Conservation (phyloP, 2,329 filamentous ascomycete species). For the Sphaerostilbella broomeana region DNA sequence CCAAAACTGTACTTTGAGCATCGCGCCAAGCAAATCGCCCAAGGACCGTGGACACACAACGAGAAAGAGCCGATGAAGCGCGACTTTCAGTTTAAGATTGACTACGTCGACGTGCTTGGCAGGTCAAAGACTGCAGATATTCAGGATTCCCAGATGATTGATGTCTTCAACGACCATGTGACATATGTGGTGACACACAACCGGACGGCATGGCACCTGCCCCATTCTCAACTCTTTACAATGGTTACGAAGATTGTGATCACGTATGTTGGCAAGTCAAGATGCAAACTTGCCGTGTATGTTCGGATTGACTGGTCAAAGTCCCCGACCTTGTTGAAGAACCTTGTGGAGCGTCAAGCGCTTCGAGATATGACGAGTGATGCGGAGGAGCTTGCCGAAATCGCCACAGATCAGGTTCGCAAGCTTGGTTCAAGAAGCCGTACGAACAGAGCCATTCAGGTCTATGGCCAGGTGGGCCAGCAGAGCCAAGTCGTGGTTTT, state of each 20-base stretch:
- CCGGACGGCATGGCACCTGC: constrained; percentile 74
- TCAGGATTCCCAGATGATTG: constrained; percentile 79
- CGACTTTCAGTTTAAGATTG: constrained; percentile 74
- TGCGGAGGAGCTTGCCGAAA: constrained; percentile 66
- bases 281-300: constrained; percentile 84
- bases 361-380: constrained; percentile 67
- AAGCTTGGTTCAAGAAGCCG: constrained; percentile 66
- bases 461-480: constrained; percentile 70
- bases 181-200: constrained; percentile 58
- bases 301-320: constrained; percentile 82
- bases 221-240: constrained; percentile 70
- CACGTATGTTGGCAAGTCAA: constrained; percentile 85
- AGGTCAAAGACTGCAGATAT: constrained; percentile 56
- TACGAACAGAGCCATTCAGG: constrained; percentile 70
- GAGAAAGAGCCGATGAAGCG: constrained; percentile 67
- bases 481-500: constrained; percentile 59
- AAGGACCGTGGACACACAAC: constrained; percentile 73
- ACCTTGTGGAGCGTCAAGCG: constrained; percentile 62
- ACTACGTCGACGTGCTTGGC: constrained; percentile 59
- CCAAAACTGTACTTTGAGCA: constrained; percentile 83
- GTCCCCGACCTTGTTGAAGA: constrained; percentile 53
- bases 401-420: constrained; percentile 70
- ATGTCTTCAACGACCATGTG: constrained; percentile 70
- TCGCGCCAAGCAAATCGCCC: constrained; percentile 69
- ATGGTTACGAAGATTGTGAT: constrained; percentile 88